Evolutionary conservation across 1,139 yeast species (phyloP), one percentile per base, ranked within the genome.

Genomic region (Blastobotrys serpentis): DNA sequence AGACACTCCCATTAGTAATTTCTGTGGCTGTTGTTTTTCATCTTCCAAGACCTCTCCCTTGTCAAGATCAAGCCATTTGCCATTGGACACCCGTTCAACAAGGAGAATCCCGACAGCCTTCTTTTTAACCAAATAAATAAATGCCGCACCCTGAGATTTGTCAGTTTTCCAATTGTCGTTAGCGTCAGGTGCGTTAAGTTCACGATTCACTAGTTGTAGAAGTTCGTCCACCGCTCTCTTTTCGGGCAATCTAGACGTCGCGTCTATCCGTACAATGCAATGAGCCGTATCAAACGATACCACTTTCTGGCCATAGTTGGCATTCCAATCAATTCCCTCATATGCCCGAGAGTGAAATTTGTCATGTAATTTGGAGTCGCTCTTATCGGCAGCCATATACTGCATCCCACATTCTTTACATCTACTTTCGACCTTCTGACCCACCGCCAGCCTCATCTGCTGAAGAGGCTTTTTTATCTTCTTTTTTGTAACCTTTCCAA

Each of bases 351-450:
- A 47, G 46, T 64, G 68, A 45, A 64, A 78, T 55, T 67, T 71
- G 0, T 65, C 58, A 56, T 84, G 92, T 10, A 74, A 50, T 29
- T 67, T 66, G 21, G 61, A 61, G 53, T 83, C 89, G 18, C 68
- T 60, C 11, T 69, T 62, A 10, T 79, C 58, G 50, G 73, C 70
- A 3, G 73, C 66, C 46, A 72, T 62, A 58, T 76, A 83, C 2
- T 84, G 70, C 87, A 83, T 82, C 4, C 79, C 79, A 65, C 90
- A 84, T 26, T 67, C 68, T 6, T 64, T 52, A 57, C 89, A 83
- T 0, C 79, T 73, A 19, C 14, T 36, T 14, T 36, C 40, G 3
- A 19, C 16, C 25, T 19, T 18, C 25, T 36, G 40, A n/a, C 40
- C 40, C 40, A 36, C 40, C 4, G 40, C 10, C 40, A 36, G 25